Conservation (phyloP, 257 asterid genomes). For the Ligustrum vulgare region DNA sequence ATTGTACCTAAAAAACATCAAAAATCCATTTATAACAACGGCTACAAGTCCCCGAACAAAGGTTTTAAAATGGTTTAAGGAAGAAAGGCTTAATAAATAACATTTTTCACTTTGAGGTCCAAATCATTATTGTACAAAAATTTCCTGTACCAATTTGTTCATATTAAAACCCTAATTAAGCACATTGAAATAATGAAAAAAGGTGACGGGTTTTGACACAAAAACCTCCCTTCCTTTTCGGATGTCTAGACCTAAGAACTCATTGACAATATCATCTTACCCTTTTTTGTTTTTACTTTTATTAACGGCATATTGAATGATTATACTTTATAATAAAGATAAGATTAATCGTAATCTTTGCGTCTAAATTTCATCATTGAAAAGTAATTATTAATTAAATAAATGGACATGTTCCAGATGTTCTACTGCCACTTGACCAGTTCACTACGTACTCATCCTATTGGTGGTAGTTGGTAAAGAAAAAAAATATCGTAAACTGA, state of each 20-base stretch:
- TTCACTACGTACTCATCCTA: background rate
- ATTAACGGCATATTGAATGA: background rate
- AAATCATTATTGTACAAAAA: no score
- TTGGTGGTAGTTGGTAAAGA: background rate
- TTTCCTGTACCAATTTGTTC: no score
- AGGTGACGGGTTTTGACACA: constrained; percentile 30
- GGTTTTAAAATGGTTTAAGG: no score
- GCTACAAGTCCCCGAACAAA: no score
- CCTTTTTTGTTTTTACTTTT: constrained; percentile 1
- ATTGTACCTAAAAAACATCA: no score
- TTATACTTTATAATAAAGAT: constrained; percentile 21
- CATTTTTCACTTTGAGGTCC: no score
- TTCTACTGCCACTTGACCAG: background rate
- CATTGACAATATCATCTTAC: constrained; percentile 23
- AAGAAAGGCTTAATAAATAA: no score
- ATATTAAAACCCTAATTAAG: background rate
- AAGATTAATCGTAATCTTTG: constrained; percentile 9
- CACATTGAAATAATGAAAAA: background rate
- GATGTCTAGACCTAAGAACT: constrained; percentile 29
- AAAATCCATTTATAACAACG: no score
- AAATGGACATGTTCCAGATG: background rate
- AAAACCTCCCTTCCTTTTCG: constrained; percentile 37
- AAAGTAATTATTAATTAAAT: background rate
- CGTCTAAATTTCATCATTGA: background rate
- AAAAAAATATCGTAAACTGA: background rate